A percentile compares a stretch with the other conserved stretches of the same genome.
These are phyloP conservation scores for Acarospora socialis DNA, from an alignment of 2,329 filamentous ascomycete species.

Conservation along the genomic window DNA sequence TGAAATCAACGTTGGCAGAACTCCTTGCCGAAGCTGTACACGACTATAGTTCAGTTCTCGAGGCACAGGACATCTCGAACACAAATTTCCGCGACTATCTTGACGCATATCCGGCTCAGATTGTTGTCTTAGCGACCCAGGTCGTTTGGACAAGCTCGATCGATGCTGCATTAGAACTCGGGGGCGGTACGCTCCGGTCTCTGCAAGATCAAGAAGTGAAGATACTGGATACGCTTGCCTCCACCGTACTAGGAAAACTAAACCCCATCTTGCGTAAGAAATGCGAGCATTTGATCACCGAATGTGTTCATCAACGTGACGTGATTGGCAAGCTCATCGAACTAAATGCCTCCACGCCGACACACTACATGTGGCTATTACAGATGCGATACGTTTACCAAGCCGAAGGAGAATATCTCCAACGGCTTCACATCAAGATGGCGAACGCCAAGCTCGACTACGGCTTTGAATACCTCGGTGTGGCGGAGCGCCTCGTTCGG, in stretches of 20 bases:
- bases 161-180: slow-evolving; percentile 58
- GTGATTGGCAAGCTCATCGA: slow-evolving; percentile 75
- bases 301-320: slow-evolving; percentile 96
- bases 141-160: slow-evolving; percentile 86
- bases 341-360: slow-evolving; percentile 56
- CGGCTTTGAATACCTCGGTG: slow-evolving; percentile 94
- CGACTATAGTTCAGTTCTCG: slow-evolving; percentile 67
- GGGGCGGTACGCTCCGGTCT: slow-evolving; percentile 52
- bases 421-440: slow-evolving; percentile 85
- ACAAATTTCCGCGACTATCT: slow-evolving; percentile 67
- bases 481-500: slow-evolving; percentile 87
- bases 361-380: slow-evolving; percentile 82
- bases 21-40: slow-evolving; percentile 74
- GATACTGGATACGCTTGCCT: slow-evolving; percentile 70
- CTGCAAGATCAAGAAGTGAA: slow-evolving; percentile 74
- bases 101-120: slow-evolving; percentile 72
- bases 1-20: slow-evolving; percentile 89
- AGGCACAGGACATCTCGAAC: slow-evolving; percentile 53
- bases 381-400: slow-evolving; percentile 95
- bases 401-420: slow-evolving; percentile 62
- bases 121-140: slow-evolving; percentile 88
- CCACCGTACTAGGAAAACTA: slow-evolving; percentile 79
- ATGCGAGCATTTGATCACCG: slow-evolving; percentile 96
- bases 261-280: slow-evolving; percentile 82
- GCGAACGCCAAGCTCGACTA: slow-evolving; percentile 92